Evolutionary conservation across 1,284 basidiomycete species (phyloP), one percentile per base, ranked within the genome.

Genomic region (Austroboletus novae-zelandiae): DNA sequence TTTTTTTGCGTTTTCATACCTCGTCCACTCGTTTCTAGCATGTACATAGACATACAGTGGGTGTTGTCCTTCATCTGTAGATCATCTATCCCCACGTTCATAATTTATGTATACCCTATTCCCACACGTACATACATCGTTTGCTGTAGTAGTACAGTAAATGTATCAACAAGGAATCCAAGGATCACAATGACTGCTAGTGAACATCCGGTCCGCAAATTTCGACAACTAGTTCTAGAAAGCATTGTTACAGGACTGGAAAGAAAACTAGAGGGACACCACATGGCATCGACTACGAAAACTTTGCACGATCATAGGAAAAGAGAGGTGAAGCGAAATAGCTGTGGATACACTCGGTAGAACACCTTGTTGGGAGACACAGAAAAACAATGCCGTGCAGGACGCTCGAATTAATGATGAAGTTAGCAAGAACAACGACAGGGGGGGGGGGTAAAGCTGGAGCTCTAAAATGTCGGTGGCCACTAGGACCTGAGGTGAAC

Each of bases 261-360:
- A 31, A 31, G 20, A 23, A 25, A 8, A 15, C 7, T 5, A 5
- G 23, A 15, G 13, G 18, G 13, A 20, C 36, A 20, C 43, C 23
- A 42, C 31, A 10, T 40, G 15, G 39, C 42, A 36, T 41, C 9
- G 34, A 43, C 40, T 57, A 60, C 48, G 48, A 27, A 25, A 43
- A 35, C 32, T 32, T 51, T 36, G 32, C 18, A 43, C 9, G 37
- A 43, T 50, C 46, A 61, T 56, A 58, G 54, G 51, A 27, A 31
- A 54, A 48, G 50, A 51, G n/a, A 42, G 31, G 25, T 25, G 30
- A 45, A 31, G 35, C 39, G 44, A 45, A 51, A 58, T 17, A 34
- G 30, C 52, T 65, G 60, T 66, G 43, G 53, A 68, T 68, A 64
- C 62, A 67, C 11, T 64, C 36, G 11, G 50, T 48, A 29, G 39